phyloP scores from a whole-genome alignment of 345 rosid genomes.

The Rhodamnia rubescens region DNA sequence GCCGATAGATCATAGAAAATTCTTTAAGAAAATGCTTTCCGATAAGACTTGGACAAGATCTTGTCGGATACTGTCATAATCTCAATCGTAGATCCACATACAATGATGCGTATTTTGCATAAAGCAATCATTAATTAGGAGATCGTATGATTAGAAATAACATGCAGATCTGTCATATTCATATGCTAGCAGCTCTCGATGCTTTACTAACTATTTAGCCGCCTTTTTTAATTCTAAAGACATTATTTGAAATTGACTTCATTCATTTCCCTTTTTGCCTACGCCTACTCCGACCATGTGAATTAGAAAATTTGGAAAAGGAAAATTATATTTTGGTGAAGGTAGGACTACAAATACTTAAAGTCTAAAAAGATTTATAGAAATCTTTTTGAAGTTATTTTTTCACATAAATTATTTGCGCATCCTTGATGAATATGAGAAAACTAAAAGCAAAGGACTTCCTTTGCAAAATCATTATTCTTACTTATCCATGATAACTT shows the following conservation, averaged over 20 bases:
- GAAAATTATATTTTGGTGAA: neutral
- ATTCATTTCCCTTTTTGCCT: neutral
- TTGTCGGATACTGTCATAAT: no score
- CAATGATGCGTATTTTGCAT: no score
- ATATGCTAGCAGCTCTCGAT: no score
- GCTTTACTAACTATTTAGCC: no score
- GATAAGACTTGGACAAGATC: no score
- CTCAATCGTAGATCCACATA: no score
- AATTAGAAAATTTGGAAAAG: neutral
- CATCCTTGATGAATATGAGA: neutral
- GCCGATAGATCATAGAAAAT: no score
- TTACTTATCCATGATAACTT: neutral
- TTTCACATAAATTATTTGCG: neutral
- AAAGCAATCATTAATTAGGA: no score
- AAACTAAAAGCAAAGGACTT: neutral
- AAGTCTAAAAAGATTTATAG: neutral
- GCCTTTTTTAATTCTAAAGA: no score
- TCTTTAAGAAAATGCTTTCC: no score
- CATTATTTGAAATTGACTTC: no score
- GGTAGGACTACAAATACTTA: neutral
- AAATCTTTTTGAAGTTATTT: neutral
- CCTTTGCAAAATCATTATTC: neutral
- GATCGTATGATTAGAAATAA: no score
- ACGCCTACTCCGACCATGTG: neutral
- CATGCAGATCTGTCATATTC: fast-evolving